Evolutionary conservation across 768 basidiomycete species (phyloP).

Genomic region (Naganishia vishniacii): DNA sequence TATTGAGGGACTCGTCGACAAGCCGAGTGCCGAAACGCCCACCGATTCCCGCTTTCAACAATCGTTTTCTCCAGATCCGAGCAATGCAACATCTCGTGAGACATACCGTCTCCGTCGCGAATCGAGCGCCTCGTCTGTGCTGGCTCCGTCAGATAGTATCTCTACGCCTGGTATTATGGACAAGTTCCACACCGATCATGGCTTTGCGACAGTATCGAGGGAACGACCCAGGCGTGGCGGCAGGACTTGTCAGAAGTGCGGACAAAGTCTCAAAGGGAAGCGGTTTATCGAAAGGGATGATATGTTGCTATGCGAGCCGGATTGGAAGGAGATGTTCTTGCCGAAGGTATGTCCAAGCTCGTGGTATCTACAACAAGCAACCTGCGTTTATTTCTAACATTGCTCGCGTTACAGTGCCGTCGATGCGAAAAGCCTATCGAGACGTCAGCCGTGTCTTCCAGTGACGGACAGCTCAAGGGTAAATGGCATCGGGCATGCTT

Average conservation of each 20-base stretch:
- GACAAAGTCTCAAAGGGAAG: constrained; percentile 66
- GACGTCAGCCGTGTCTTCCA: constrained; percentile 80
- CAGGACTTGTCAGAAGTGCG: constrained; percentile 63
- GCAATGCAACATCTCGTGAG: not conserved
- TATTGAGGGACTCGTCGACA: constrained; percentile 18
- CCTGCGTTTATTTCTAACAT: constrained; percentile 10
- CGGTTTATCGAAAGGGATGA: constrained; percentile 69
- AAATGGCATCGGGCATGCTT: constrained; percentile 93
- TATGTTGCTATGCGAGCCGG: constrained; percentile 76
- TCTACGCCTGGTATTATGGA: constrained; percentile 53
- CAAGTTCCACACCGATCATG: not conserved
- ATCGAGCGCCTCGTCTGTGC: constrained; percentile 1
- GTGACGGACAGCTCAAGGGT: constrained; percentile 89
- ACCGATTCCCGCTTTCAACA: not conserved
- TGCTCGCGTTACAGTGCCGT: constrained; percentile 62
- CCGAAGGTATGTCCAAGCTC: constrained; percentile 69
- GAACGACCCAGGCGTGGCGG: constrained; percentile 18
- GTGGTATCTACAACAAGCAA: constrained; percentile 17
- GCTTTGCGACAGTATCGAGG: not conserved
- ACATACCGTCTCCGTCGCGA: constrained; percentile 8
- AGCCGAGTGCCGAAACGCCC: not conserved
- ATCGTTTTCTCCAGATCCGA: constrained; percentile 17
- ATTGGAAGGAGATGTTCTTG: constrained; percentile 95
- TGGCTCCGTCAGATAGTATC: constrained; percentile 27
- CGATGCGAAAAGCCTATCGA: constrained; percentile 82